Evolutionary conservation across 164 flowering plant genomes (phyloP), one percentile per base, ranked within the genome.

Genomic region (Houttuynia cordata): DNA sequence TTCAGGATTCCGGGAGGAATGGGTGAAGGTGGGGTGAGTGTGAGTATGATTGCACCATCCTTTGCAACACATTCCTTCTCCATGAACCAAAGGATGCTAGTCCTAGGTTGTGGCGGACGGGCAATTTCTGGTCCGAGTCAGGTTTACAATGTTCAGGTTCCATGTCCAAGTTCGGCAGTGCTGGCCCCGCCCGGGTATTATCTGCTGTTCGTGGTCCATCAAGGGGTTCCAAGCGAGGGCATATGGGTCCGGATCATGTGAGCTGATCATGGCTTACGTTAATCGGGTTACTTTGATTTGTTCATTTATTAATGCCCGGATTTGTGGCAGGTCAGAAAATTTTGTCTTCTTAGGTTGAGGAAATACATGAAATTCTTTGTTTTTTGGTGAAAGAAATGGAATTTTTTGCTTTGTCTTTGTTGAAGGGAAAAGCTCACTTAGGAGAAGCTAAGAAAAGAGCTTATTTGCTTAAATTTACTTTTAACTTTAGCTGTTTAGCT

Each of bases 141-240:
- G 3, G 20, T 42, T 0, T 76, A 67, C 45, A 58, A 72, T 10
- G 24, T 69, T 13, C 22, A 53, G 61, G 80, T 76, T 13, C 51
- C 22, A 7, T 56, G 51, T 20, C 84, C 84, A 8, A 59, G 30
- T n/a, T 67, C 74, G 24, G 67, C 68, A 7, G 41, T 47, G 18
- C n/a, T 76, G 23, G 84, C 84, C 8, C 84, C 84, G 10, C 51
- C 80, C 10, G n/a, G n/a, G 10, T 78, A 63, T 59, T 80, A 80
- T 41, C 40, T 80, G 13, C 10, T 78, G 20, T 76, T 67, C 62
- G 74, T 80, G 67, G 74, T 78, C 24, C 77, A 76, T 52, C 55
- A 56, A 47, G 75, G 65, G 21, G 53, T 74, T 23, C 82, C 84
- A 7, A 78, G 84, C 60, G 70, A 58, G 8, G 82, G 80, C 12